These are phyloP conservation scores for Ceratopteris richardii DNA, from an alignment of 75 land plant genomes.

Conservation along the genomic window DNA sequence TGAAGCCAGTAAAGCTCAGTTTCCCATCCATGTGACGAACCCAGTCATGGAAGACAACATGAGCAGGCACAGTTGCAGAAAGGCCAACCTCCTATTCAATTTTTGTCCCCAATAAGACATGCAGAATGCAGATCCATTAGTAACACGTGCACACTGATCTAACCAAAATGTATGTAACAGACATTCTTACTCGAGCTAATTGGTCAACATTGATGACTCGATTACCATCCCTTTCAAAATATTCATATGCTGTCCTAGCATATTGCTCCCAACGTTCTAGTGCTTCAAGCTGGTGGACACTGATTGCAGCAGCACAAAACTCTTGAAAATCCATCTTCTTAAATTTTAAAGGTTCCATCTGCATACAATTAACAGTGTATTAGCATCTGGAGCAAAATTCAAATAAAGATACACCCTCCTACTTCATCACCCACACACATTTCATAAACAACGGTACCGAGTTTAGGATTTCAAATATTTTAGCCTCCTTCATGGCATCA, in stretches of 20 bases:
- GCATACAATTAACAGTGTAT: conserved; percentile 1
- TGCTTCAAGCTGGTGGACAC: conserved; percentile 89
- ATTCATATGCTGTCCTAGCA: conserved; percentile 74
- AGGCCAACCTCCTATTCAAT: conserved; percentile 21
- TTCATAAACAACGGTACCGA: conserved; percentile 6
- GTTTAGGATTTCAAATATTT: conserved; percentile 5
- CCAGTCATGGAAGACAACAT: conserved; percentile 59
- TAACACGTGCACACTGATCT: too few relatives aligned
- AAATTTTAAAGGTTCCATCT: conserved; percentile 77
- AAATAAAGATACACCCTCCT: too few relatives aligned
- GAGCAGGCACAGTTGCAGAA: conserved; percentile 30
- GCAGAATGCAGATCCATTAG: too few relatives aligned
- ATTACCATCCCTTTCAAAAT: conserved; percentile 87
- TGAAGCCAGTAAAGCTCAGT: conserved; percentile 66
- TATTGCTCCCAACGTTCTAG: conserved; percentile 84
- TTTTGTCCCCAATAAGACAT: too few relatives aligned
- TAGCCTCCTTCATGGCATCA: conserved; percentile 13
- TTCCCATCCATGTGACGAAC: conserved; percentile 63
- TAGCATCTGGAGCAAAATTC: too few relatives aligned
- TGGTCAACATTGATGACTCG: conserved; percentile 78
- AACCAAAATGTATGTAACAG: too few relatives aligned
- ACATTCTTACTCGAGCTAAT: conserved; percentile 76
- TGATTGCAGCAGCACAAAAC: conserved; percentile 84
- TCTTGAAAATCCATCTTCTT: conserved; percentile 87
- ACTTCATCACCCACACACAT: not conserved